phyloP scores from a whole-genome alignment of 1,284 basidiomycete species.

The Fomitopsis pinicola region DNA sequence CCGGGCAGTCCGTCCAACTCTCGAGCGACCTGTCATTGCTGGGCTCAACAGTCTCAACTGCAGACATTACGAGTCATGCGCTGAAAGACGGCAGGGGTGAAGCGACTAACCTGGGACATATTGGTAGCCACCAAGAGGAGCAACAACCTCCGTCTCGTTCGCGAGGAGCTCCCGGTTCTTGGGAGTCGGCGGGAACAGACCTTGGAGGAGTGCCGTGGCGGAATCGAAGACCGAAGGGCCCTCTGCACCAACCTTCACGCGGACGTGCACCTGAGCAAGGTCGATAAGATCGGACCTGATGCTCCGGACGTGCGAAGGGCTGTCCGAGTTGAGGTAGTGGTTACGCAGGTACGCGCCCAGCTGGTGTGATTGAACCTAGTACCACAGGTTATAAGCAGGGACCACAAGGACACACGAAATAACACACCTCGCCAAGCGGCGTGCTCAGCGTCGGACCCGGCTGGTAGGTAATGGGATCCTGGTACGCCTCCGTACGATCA shows the following conservation, averaged over 20 bases:
- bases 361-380: constrained; percentile 64
- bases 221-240: constrained; percentile 83
- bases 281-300: constrained; percentile 66
- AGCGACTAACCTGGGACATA: constrained; percentile 64
- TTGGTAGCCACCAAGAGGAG: constrained; percentile 82
- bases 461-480: constrained; percentile 68
- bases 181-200: constrained; percentile 71
- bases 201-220: constrained; percentile 73
- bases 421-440: constrained; percentile 72
- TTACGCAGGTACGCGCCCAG: constrained; percentile 67
- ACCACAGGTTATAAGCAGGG: neutral
- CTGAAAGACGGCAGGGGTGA: neutral
- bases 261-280: constrained; percentile 67
- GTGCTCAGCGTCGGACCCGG: constrained; percentile 75
- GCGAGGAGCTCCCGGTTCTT: constrained; percentile 71
- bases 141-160: constrained; percentile 68
- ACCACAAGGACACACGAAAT: neutral
- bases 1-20: constrained; percentile 80
- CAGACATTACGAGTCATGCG: neutral
- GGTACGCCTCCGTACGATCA: constrained; percentile 69
- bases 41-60: constrained; percentile 80
- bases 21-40: constrained; percentile 80
- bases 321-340: constrained; percentile 63
- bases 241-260: constrained; percentile 81
- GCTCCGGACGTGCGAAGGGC: constrained; percentile 62